Base-by-base conservation (phyloP, 1,139 yeast genomes). In the Taiozyma sp. region DNA sequence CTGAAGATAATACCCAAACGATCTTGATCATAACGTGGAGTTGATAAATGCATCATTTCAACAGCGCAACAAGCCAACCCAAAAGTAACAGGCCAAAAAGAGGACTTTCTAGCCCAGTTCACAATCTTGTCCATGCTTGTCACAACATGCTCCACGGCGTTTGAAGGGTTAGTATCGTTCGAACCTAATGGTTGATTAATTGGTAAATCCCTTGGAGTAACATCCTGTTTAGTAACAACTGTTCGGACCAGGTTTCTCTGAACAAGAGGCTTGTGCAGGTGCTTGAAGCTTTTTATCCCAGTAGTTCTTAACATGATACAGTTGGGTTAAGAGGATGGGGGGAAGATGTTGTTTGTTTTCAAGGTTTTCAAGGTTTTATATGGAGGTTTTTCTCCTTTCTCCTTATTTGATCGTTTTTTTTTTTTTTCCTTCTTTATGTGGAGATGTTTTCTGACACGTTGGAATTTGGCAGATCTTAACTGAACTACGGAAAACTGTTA, bases 41-140 rank as follows among this genome's bases (percentile, higher is more conserved):
- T 84, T 30, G 96, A 89, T 45, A 86, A 89, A 71, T 89, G 96
- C 96, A 89, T 89, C 96, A 89, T 89, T 72, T 89, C 96, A 46
- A 89, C 96, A 56, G 96, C 96, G 75, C 96, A 88, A 73, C 96
- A 88, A 9, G 96, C 96, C 65, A 88, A 76, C 43, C 96, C 96
- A 70, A 89, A 89, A 47, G 96, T 89, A 49, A 88, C 95, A 14
- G 96, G 96, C 96, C 96, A 89, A 70, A 89, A 88, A 5, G 95
- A 86, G 34, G 96, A 89, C 67, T 87, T 91, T 70, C 96, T 81
- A 2, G 95, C 96, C 96, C 96, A 89, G 73, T 86, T 87, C 60
- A 92, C 93, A 59, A 88, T 81, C 55, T 85, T 82, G 66, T 89
- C 96, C 60, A 88, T 74, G 29, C 93, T 81, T n/a, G 96, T 88